Base-by-base conservation (phyloP, 345 rosid species). In the Litchi chinensis region DNA sequence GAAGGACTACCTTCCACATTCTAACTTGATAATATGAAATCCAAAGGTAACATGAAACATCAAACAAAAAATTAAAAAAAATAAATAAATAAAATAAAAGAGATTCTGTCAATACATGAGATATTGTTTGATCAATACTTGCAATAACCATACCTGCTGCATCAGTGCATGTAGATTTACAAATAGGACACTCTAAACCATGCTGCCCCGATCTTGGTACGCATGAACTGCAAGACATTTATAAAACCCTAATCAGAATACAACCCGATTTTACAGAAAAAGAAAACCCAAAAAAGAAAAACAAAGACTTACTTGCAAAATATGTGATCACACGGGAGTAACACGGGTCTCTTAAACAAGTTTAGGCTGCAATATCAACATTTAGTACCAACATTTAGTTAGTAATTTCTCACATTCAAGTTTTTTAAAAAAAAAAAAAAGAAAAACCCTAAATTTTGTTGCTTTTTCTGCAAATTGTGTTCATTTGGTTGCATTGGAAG, bases 321-420 rank as follows among this genome's bases (percentile, higher is more conserved):
- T 62, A 93, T 78, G 78, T 95, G 98, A 40, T 91, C 89, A 77
- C 98, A 93, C 21, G 97, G 94, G 65, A 95, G 93, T 89, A 93
- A 77, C 80, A 77, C 66, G 0, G 98, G 97, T 18, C 76, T 81
- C 28, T 82, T 89, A 26, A 91, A 83, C 82, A 95, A 89, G 70
- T 84, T 75, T 76, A 93, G 88, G 74, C 98, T 95, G 91, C 78
- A 79, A 74, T 68, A 73, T 28, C 60, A 63, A 52, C 1, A 67
- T 39, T 19, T n/a, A 41, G 52, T 57, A 57, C 63, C 22, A 72
- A 56, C 46, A 19, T 57, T 15, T 19, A 4, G 26, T 32, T 2
- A 72, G n/a, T 6, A 54, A 28, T 70, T 71, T 24, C 18, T 2
- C 63, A 52, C 9, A 16, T 46, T 12, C 44, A 73, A 40, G 0